Conservation (phyloP, 805 yeast genomes). For the Lipomyces spencermartinsiae region DNA sequence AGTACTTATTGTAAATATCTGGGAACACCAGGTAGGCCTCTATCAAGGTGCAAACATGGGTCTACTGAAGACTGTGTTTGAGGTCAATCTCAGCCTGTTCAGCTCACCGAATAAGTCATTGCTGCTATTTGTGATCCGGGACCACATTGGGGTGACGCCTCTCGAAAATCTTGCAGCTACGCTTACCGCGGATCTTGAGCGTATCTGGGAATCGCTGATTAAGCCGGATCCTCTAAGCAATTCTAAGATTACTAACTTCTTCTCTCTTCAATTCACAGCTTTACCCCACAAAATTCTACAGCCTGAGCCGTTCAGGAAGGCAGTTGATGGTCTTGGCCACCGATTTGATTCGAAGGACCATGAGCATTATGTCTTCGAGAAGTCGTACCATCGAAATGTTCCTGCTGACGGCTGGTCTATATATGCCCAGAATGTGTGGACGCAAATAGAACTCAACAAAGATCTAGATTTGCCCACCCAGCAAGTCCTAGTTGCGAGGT, state of each 20-base stretch:
- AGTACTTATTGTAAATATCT: slow-evolving; percentile 85
- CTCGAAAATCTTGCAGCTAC: slow-evolving; percentile 71
- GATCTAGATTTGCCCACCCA: slow-evolving; percentile 97
- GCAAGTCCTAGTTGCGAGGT: slow-evolving; percentile 91
- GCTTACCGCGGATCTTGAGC: slow-evolving; percentile 69
- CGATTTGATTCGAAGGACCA: slow-evolving; percentile 51
- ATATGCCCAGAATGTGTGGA: slow-evolving; percentile 92
- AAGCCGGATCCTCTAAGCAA: slow-evolving; percentile 72
- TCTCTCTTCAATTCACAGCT: slow-evolving; percentile 81
- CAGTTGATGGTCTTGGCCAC: slow-evolving; percentile 68
- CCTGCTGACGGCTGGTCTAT: slow-evolving; percentile 97
- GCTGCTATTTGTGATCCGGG: slow-evolving; percentile 87
- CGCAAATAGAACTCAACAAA: slow-evolving; percentile 88
- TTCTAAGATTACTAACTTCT: slow-evolving; percentile 71
- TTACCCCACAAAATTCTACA: slow-evolving; percentile 86
- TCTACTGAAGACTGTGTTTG: slow-evolving; percentile 90
- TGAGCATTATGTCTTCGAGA: slow-evolving; percentile 58
- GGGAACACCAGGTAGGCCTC: slow-evolving; percentile 97
- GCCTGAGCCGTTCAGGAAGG: slow-evolving; percentile 68
- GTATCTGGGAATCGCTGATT: slow-evolving; percentile 77
- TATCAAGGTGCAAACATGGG: slow-evolving; percentile 99
- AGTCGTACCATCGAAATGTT: slow-evolving; percentile 77
- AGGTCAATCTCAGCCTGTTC: slow-evolving; percentile 87
- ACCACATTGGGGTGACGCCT: slow-evolving; percentile 88
- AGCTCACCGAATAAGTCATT: slow-evolving; percentile 56